Conservation (phyloP, 352 stramenopile species). For the Pythium dissotocum region DNA sequence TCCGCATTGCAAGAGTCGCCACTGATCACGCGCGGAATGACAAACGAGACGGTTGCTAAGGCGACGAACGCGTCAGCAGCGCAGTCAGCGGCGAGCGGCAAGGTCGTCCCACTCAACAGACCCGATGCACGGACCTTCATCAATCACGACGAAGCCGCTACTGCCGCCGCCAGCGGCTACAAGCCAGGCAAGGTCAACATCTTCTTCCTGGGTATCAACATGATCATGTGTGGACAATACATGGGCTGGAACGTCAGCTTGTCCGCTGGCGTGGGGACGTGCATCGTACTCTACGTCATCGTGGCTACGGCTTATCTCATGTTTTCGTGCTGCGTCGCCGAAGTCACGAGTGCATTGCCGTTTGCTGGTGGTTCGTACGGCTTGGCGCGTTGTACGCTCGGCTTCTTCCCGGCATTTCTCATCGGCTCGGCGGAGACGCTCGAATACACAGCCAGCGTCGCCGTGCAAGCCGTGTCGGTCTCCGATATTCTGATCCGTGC, state of each 20-base stretch:
- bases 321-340: slow-evolving; percentile 26
- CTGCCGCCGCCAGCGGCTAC: too few species aligned
- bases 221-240: slow-evolving; percentile 22
- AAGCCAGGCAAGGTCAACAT: slow-evolving; percentile 14
- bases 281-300: slow-evolving; percentile 13
- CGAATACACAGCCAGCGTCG: slow-evolving; percentile 20
- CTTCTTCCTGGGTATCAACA: slow-evolving; percentile 23
- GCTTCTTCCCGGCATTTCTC: slow-evolving; percentile 30
- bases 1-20: too few species aligned
- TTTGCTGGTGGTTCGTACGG: slow-evolving; percentile 34
- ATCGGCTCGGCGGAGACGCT: slow-evolving; percentile 20
- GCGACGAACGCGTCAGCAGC: too few species aligned
- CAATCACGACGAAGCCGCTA: too few species aligned
- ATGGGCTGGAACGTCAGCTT: slow-evolving; percentile 29
- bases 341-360: slow-evolving; percentile 30
- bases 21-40: too few species aligned
- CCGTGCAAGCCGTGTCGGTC: slow-evolving; percentile 12
- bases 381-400: slow-evolving; percentile 28
- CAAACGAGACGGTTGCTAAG: too few species aligned
- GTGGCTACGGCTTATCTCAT: slow-evolving; percentile 25
- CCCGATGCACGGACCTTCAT: too few species aligned
- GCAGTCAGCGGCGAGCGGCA: too few species aligned
- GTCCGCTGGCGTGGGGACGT: neutral
- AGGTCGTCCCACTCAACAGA: too few species aligned
- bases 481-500: slow-evolving; percentile 7